phyloP scores from a whole-genome alignment of 805 yeast genomes.

The Cyberlindnera veronae region DNA sequence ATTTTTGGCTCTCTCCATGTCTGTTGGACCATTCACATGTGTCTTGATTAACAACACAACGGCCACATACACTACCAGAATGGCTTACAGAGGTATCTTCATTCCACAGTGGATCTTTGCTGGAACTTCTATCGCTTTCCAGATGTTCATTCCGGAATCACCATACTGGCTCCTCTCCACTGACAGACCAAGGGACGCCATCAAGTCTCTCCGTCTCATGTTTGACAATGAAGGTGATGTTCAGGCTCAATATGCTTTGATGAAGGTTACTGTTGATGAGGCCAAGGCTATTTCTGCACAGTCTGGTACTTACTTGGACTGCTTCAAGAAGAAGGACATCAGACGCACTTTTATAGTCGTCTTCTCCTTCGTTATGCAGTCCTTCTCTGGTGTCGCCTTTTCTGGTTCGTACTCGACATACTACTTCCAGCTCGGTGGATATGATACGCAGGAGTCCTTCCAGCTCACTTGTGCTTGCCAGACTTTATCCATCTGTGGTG shows the following conservation, averaged over 20 bases:
- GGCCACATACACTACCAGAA: slow-evolving; percentile 13
- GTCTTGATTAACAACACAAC: slow-evolving; percentile 29
- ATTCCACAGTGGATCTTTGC: slow-evolving; percentile 15
- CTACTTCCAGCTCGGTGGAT: slow-evolving; percentile 45
- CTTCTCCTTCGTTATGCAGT: slow-evolving; percentile 37
- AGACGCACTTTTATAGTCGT: slow-evolving; percentile 38
- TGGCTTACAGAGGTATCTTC: slow-evolving; percentile 36
- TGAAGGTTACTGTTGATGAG: slow-evolving; percentile 29
- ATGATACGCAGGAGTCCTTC: slow-evolving; percentile 38
- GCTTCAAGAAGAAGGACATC: slow-evolving; percentile 40
- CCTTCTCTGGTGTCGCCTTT: slow-evolving; percentile 43
- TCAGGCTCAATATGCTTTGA: slow-evolving; percentile 29
- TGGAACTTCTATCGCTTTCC: slow-evolving; percentile 24
- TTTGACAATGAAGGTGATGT: slow-evolving; percentile 15
- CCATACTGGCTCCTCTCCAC: slow-evolving; percentile 40
- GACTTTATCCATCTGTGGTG: slow-evolving; percentile 30
- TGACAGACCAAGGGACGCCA: slow-evolving; percentile 32
- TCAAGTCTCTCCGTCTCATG: slow-evolving; percentile 25
- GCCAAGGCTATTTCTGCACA: slow-evolving; percentile 25
- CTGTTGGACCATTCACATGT: slow-evolving; percentile 34
- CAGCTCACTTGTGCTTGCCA: slow-evolving; percentile 31
- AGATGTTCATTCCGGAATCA: slow-evolving; percentile 38
- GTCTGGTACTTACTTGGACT: slow-evolving; percentile 34
- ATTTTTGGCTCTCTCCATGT: slow-evolving; percentile 33
- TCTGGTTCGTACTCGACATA: slow-evolving; percentile 44